Conservation (phyloP, 495 filamentous ascomycete species). For the Penicillium canescens region DNA sequence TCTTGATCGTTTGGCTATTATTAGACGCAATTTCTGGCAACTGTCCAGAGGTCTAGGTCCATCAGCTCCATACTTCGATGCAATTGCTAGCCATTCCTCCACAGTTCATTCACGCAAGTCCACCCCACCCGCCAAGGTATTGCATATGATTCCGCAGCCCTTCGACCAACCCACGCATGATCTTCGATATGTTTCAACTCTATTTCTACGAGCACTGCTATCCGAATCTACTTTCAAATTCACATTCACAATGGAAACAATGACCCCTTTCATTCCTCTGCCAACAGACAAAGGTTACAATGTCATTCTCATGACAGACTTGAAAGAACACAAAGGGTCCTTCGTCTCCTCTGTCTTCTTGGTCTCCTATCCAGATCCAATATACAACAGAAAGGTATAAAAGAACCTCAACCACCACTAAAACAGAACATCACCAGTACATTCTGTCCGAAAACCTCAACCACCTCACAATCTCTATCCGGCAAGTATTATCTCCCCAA, state of each 20-base stretch:
- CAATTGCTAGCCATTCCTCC: background rate
- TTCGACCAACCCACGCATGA: too few species aligned
- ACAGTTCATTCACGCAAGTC: background rate
- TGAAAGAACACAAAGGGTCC: background rate
- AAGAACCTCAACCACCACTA: too few species aligned
- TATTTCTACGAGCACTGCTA: too few species aligned
- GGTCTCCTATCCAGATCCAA: too few species aligned
- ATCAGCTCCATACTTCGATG: background rate
- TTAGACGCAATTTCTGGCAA: background rate
- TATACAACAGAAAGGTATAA: too few species aligned
- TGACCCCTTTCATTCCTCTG: background rate
- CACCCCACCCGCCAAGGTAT: constrained; percentile 7
- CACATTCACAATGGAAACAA: background rate
- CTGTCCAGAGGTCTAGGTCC: constrained; percentile 1
- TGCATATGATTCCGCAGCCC: background rate
- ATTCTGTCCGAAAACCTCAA: too few species aligned
- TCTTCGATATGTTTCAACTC: too few species aligned
- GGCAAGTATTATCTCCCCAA: too few species aligned
- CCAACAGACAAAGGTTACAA: background rate
- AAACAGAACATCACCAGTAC: too few species aligned
- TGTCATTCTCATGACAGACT: background rate
- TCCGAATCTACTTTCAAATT: too few species aligned
- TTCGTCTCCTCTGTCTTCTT: background rate
- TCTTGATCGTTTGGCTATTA: background rate
- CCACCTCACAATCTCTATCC: too few species aligned